Evolutionary conservation across 345 rosid species (phyloP).

Genomic region (Gossypium rotundifolium): DNA sequence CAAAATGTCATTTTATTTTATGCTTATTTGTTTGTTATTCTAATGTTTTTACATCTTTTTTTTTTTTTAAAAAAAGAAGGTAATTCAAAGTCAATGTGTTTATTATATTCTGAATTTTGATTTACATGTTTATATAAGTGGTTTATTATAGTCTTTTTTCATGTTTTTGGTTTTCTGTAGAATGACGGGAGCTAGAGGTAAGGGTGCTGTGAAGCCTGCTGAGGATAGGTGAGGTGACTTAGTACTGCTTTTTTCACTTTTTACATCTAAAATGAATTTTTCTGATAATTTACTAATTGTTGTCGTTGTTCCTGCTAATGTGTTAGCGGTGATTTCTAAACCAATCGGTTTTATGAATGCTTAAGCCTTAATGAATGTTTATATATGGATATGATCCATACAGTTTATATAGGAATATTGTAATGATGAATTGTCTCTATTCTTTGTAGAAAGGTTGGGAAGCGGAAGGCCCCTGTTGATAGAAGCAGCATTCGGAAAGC

Average conservation of each 20-base stretch:
- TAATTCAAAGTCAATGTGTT: background rate
- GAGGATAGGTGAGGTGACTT: slow-evolving; percentile 60
- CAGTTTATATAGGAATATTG: slow-evolving; percentile 2
- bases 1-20: background rate
- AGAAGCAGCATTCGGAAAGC: slow-evolving; percentile 27
- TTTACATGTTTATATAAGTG: background rate
- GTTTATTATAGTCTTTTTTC: background rate
- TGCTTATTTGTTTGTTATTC: background rate
- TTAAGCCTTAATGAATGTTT: slow-evolving; percentile 13
- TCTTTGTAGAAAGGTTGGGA: slow-evolving; percentile 59
- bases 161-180: background rate
- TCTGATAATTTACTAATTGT: background rate
- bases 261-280: background rate
- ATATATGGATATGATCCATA: slow-evolving; percentile 6
- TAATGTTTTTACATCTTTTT: too few species aligned
- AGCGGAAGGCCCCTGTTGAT: slow-evolving; percentile 53
- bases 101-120: background rate
- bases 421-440: slow-evolving; percentile 13
- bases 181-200: slow-evolving; percentile 58
- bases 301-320: background rate
- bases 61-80: too few species aligned
- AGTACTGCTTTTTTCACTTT: background rate
- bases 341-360: slow-evolving; percentile 7
- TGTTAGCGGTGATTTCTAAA: background rate
- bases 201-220: slow-evolving; percentile 45